Percentiles rank a stretch among this genome's conserved stretches.
Conservation (phyloP, 352 stramenopile genomes). For the Phytophthora sansomeana region DNA sequence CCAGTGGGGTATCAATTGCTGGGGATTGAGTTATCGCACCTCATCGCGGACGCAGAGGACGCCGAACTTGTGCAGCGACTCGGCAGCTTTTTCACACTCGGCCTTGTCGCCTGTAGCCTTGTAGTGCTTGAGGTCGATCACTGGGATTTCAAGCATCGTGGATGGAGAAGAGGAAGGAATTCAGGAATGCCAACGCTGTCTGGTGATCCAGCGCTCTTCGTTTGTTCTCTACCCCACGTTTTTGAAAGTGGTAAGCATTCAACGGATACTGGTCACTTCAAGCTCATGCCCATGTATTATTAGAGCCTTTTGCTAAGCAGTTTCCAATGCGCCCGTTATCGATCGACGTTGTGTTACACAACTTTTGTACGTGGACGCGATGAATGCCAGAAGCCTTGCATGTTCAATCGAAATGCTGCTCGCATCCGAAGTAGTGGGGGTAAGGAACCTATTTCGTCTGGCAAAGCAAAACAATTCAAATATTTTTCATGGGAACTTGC, state of each 20-base stretch:
- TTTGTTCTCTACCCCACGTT: slow-evolving; percentile 14
- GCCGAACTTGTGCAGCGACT: slow-evolving; percentile 88
- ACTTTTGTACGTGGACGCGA: no score
- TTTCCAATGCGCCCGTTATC: background rate
- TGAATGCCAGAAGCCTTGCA: no score
- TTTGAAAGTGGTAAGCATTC: slow-evolving; percentile 23
- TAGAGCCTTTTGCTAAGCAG: no score
- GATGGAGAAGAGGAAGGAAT: background rate
- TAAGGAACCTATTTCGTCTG: no score
- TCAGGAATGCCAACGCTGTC: background rate
- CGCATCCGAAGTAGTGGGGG: no score
- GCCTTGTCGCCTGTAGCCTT: slow-evolving; percentile 68
- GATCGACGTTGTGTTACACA: background rate
- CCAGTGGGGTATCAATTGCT: background rate
- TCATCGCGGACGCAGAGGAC: slow-evolving; percentile 85
- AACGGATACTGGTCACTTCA: background rate
- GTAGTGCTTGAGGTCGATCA: slow-evolving; percentile 87
- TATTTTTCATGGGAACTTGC: no score
- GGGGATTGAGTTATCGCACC: slow-evolving; percentile 25
- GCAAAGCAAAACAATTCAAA: no score
- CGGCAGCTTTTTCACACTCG: slow-evolving; percentile 80
- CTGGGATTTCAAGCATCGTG: slow-evolving; percentile 77
- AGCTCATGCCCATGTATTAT: background rate
- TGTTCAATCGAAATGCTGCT: no score
- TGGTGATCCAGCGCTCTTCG: slow-evolving; percentile 15